Conservation (phyloP, 1,139 yeast species). For the Scheffersomyces parashehatae region DNA sequence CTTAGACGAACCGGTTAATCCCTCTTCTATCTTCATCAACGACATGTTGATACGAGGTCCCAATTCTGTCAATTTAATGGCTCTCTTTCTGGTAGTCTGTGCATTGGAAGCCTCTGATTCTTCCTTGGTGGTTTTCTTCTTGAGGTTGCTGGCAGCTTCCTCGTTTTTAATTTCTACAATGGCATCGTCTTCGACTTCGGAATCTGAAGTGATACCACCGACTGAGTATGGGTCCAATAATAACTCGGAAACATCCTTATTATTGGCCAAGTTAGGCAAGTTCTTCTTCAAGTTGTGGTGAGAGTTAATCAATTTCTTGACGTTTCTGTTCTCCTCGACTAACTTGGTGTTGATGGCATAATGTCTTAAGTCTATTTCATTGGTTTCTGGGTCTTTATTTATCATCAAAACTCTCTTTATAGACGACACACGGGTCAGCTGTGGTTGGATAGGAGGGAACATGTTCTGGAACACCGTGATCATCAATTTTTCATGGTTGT, state of each 20-base stretch:
- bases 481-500: conserved; percentile 73
- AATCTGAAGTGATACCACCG: conserved; percentile 83
- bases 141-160: conserved; percentile 19
- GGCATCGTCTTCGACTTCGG: conserved; percentile 93
- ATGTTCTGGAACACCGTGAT: conserved; percentile 92
- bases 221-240: conserved; percentile 80
- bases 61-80: conserved; percentile 87
- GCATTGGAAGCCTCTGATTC: conserved; percentile 18
- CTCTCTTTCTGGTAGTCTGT: conserved; percentile 64
- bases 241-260: conserved; percentile 78
- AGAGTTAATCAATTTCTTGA: conserved; percentile 73
- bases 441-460: conserved; percentile 93
- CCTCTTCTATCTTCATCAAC: conserved; percentile 88
- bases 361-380: conserved; percentile 81
- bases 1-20: conserved; percentile 72
- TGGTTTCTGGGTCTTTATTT: conserved; percentile 69
- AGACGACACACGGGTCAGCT: conserved; percentile 65
- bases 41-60: conserved; percentile 88
- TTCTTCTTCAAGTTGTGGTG: conserved; percentile 62
- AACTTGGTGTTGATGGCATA: conserved; percentile 85
- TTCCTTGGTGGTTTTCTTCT: conserved; percentile 7
- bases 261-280: conserved; percentile 71
- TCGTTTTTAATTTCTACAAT: conserved; percentile 68
- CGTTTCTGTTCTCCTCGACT: conserved; percentile 79
- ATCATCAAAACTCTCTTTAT: conserved; percentile 86